Evolutionary conservation across 495 filamentous ascomycete species (phyloP), one percentile per base, ranked within the genome.

Genomic region (Neurospora pannonica): DNA sequence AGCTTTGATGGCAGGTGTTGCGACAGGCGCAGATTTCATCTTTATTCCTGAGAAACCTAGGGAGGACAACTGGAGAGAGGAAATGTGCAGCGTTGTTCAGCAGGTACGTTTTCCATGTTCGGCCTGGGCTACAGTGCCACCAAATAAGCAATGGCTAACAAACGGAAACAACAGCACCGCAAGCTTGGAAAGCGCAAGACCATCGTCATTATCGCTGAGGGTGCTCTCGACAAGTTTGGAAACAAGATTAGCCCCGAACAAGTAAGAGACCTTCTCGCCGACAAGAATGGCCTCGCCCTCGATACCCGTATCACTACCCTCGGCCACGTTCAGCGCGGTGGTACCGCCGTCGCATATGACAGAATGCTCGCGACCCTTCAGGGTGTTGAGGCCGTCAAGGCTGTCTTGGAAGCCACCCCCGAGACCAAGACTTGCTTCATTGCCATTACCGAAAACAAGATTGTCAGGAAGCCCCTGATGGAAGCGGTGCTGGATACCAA

Each of bases 31-130:
- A 6, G 97, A 99, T 83, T 99, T 97, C 84, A 87, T 98, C 67
- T 97, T 99, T 82, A 92, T 98, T 70, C 97, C 97, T 0, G 97
- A 99, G 84, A 97, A 94, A 83, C 97, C 97, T 73, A 93, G 95
- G 17, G 86, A 88, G 71, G 90, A 92, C 31, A 91, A 93, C 76
- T 99, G 97, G 97, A 90, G 92, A 79, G 88, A 93, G 43, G 90
- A 97, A 62, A 98, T 99, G 97, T 94, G 91, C 77, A 79, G 84
- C 3, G 88, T 94, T 73, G 91, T 99, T 43, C 88, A 87, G 48
- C 92, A 92, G 85, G 94, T 95, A 79, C 73, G 87, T 82, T 21
- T 17, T 39, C 38, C 7, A 8, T 67, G 54, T 36, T 34, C 6
- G 54, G 54, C 28, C 28, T 28, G 28, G 28, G 21, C 21, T 19